Percentiles rank a stretch among this genome's conserved stretches.
Conservation (phyloP, 257 asterid species). For the Solanum pennellii region DNA sequence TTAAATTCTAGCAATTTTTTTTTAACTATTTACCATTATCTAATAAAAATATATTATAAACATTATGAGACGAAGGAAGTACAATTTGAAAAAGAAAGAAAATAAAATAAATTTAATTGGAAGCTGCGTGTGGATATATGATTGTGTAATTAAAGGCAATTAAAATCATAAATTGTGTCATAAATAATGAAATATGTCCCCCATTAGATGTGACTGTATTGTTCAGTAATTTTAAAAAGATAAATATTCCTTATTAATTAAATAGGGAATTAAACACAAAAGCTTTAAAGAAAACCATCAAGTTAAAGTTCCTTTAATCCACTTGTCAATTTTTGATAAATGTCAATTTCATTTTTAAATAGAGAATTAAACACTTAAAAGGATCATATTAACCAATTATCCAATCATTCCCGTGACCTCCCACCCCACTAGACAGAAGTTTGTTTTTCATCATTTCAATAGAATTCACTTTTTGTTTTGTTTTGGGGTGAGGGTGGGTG, state of each 20-base stretch:
- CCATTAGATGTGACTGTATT: background rate
- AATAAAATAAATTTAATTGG: background rate
- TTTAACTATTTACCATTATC: too few relatives aligned
- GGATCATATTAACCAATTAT: too few relatives aligned
- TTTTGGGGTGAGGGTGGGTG: too few relatives aligned
- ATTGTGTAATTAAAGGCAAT: background rate
- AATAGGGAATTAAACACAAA: background rate
- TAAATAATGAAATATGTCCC: background rate
- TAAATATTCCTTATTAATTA: background rate
- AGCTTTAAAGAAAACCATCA: background rate
- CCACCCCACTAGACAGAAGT: background rate
- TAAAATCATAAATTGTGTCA: background rate
- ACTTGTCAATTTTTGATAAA: too few relatives aligned
- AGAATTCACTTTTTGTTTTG: background rate
- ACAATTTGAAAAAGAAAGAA: background rate
- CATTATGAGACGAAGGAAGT: too few relatives aligned
- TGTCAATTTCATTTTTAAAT: too few relatives aligned
- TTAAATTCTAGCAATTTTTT: rapidly evolving
- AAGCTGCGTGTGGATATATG: background rate
- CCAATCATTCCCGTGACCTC: too few relatives aligned
- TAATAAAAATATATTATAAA: too few relatives aligned
- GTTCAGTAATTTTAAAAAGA: background rate
- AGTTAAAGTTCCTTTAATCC: background rate
- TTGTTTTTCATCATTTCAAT: background rate
- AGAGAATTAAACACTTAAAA: too few relatives aligned